Base-by-base conservation (phyloP, 176 grass and related monocot genomes). In the Oryza australiensis region DNA sequence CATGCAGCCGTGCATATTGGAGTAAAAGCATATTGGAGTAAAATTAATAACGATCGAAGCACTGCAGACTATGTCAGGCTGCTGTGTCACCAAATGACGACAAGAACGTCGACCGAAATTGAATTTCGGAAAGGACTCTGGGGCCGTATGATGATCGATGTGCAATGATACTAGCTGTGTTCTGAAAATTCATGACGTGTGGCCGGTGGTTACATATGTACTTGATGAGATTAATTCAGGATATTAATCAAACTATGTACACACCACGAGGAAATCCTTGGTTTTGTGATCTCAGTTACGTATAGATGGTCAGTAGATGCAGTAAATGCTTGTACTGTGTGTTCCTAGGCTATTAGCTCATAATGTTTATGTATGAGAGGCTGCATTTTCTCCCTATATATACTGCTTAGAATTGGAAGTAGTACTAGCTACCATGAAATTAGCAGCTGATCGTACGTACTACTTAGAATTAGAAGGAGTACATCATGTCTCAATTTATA, bases 61-160 rank as follows among this genome's bases (percentile, higher is more conserved):
- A 45, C 70, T 42, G 73, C 73, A 84, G 74, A 69, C 23, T 23
- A 70, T 78, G 62, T 80, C 60, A 80, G 57, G 57, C 53, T 26
- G 30, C 12, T 73, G 76, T 59, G 59, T 8, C 18, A 74, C 41
- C 29, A 8, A 41, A 46, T n/a, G 42, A 74, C 43, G 26, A 68
- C 62, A 27, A 46, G 45, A 37, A 59, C 77, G n/a, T 70, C n/a
- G 40, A 28, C 22, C 15, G 65, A 28, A 70, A 87, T 63, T 82
- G 70, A 76, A 82, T 87, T 53, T 60, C 23, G 23, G 23, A 48
- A 70, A 71, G 37, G 60, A 75, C 37, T 70, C 9, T 8, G 83
- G 45, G 65, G 13, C 5, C 62, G 62, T 74, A 60, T 32, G 22
- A 24, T n/a, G n/a, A 60, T 60, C 55, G 68, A 29, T 69, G 33